Base-by-base conservation (phyloP, 768 basidiomycete genomes). In the Chalciporus chontae region DNA sequence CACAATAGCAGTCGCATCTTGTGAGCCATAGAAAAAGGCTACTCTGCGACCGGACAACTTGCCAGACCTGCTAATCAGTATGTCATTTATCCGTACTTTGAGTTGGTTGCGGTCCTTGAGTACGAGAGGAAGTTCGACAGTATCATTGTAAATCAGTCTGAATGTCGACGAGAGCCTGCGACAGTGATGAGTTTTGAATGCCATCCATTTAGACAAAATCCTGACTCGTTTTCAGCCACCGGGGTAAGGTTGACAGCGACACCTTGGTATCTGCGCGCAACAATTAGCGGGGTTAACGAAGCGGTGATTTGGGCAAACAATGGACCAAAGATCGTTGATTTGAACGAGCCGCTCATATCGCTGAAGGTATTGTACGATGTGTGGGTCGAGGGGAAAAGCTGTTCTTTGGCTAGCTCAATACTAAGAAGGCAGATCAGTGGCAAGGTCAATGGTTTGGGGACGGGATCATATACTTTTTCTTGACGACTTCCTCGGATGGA, bases 251-350 rank as follows among this genome's bases (percentile, higher is more conserved):
- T 54, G 11, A 42, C 34, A 8, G 54, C 43, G 15, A 40, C 32
- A 3, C 64, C 64, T 50, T 67, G 65, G 40, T 67, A 66, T 54
- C 64, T 66, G 38, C 6, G 5, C 9, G 8, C 26, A 19, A 15
- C 40, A 34, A 14, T 46, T 31, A 63, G 37, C 10, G 43, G 8
- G 13, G 36, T 13, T 1, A 21, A 38, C 24, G 27, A 43, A 5
- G 34, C 41, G 18, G 23, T 37, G 45, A 57, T 43, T 34, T 39
- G 43, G 50, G 71, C 83, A 57, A 47, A 84, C 84, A 84, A 61
- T 45, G 81, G 80, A 18, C 82, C 83, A 56, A 86, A 86, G 23
- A 86, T 85, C 1, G 84, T 85, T n/a, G 78, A 71, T 32, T 69
- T 68, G 50, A 70, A 77, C 68, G 78, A 81, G 8, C 62, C 58